These are phyloP conservation scores for Aspergillus alliaceus DNA, from an alignment of 2,329 filamentous ascomycete species.

Conservation along the genomic window DNA sequence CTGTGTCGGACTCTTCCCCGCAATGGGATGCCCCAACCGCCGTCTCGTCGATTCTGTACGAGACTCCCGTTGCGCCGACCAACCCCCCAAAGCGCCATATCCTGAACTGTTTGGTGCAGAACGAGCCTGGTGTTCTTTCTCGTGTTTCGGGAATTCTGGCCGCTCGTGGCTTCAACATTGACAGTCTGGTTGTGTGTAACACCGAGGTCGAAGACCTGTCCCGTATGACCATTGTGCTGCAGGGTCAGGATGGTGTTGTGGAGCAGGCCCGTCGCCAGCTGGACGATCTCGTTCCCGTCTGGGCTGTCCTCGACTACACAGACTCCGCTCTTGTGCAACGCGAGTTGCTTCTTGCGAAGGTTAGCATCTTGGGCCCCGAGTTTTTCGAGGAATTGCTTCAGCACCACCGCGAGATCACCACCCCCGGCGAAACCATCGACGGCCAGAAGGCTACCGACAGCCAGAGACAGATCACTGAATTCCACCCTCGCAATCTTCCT, in stretches of 20 bases:
- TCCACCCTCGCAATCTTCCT: constrained; percentile 84
- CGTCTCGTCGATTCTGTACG: constrained; percentile 97
- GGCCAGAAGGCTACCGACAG: constrained; percentile 22
- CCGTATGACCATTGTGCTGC: constrained; percentile 97
- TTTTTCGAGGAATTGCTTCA: constrained; percentile 96
- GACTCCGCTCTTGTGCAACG: constrained; percentile 89
- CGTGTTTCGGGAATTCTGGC: constrained; percentile 95
- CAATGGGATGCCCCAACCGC: constrained; percentile 89
- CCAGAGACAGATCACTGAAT: constrained; percentile 55
- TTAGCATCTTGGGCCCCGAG: constrained; percentile 94
- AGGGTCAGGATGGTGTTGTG: constrained; percentile 93
- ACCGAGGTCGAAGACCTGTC: constrained; percentile 96
- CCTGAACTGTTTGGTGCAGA: constrained; percentile 97
- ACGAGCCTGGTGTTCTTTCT: constrained; percentile 95
- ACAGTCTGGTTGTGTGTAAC: constrained; percentile 95
- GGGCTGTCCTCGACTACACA: constrained; percentile 97
- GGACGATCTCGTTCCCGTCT: constrained; percentile 95
- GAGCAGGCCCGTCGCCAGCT: constrained; percentile 95
- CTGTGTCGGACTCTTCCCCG: constrained; percentile 70
- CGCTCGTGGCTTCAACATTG: constrained; percentile 97
- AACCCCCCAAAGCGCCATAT: constrained; percentile 90
- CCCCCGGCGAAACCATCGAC: constrained; percentile 43
- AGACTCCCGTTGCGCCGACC: constrained; percentile 82
- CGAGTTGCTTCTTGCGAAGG: constrained; percentile 90
- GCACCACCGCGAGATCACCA: constrained; percentile 89